Conservation (phyloP, 108 stramenopile genomes). For the Fistulifera pelliculosa region DNA sequence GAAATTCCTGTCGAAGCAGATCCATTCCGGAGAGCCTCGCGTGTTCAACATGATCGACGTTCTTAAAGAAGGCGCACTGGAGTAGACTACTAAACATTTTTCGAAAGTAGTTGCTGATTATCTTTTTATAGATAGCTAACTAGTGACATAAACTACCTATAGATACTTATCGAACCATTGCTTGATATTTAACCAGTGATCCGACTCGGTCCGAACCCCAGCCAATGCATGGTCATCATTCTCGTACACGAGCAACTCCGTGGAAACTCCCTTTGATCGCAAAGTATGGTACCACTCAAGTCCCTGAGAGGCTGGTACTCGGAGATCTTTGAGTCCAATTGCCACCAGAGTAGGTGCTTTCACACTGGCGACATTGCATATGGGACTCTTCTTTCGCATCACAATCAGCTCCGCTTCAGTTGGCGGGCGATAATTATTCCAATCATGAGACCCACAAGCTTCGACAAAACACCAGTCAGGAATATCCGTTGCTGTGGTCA, state of each 20-base stretch:
- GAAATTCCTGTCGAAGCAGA: slow-evolving; percentile 80
- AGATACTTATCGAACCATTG: slow-evolving; percentile 70
- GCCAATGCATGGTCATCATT: slow-evolving; percentile 73
- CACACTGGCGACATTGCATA: slow-evolving; percentile 54
- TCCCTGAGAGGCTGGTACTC: slow-evolving; percentile 72
- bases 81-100: slow-evolving; percentile 22
- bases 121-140: too few species aligned
- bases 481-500: slow-evolving; percentile 87
- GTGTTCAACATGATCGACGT: slow-evolving; percentile 89
- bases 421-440: slow-evolving; percentile 41
- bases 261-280: slow-evolving; percentile 40
- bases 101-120: too few species aligned
- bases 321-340: slow-evolving; percentile 66
- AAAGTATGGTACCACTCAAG: slow-evolving; percentile 71
- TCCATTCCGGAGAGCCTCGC: slow-evolving; percentile 56
- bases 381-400: slow-evolving; percentile 69
- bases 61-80: slow-evolving; percentile 71
- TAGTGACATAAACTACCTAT: too few species aligned
- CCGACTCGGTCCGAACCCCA: slow-evolving; percentile 55
- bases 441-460: slow-evolving; percentile 49
- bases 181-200: slow-evolving; percentile 72
- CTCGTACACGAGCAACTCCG: slow-evolving; percentile 65
- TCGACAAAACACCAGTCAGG: slow-evolving; percentile 90
- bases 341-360: slow-evolving; percentile 82
- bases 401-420: slow-evolving; percentile 27